A percentile compares a stretch with the other conserved stretches of the same genome.
phyloP scores from a whole-genome alignment of 768 basidiomycete species.

The Boletus rufocinnamomeus region DNA sequence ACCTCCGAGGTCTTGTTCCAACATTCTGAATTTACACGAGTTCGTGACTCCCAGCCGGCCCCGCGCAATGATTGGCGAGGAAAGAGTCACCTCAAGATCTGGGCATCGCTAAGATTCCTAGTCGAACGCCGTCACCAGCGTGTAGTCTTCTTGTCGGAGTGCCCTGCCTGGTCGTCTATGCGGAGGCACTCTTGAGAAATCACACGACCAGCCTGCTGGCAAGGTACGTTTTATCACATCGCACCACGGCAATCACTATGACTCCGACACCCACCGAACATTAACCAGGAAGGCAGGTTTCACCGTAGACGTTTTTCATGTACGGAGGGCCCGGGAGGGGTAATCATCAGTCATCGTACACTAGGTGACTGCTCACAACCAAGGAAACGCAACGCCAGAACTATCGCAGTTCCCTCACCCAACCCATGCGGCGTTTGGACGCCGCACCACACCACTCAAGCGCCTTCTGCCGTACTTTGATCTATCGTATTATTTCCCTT shows the following conservation, averaged over 20 bases:
- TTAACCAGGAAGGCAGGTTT: not conserved
- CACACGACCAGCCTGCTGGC: not conserved
- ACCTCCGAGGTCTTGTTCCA: not conserved
- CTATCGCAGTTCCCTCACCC: not conserved
- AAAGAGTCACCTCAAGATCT: not conserved
- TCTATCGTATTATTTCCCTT: slow-evolving; percentile 2
- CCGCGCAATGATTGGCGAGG: not conserved
- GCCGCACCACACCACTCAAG: not conserved
- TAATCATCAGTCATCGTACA: not conserved
- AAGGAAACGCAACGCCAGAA: not conserved
- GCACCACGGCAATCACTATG: not conserved
- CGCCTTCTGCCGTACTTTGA: not conserved
- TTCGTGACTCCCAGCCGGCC: not conserved
- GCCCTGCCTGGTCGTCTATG: not conserved
- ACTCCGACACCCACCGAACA: no score
- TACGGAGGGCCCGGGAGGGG: no score
- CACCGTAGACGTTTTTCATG: not conserved
- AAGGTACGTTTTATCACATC: no score
- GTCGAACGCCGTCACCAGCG: not conserved
- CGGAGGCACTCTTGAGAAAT: not conserved
- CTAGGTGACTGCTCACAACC: not conserved
- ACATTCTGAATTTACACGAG: not conserved
- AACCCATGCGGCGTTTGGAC: not conserved
- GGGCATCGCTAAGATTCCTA: not conserved
- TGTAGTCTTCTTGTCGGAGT: not conserved